Conservation (phyloP, 2,329 filamentous ascomycete genomes). For the Neurospora sp. region DNA sequence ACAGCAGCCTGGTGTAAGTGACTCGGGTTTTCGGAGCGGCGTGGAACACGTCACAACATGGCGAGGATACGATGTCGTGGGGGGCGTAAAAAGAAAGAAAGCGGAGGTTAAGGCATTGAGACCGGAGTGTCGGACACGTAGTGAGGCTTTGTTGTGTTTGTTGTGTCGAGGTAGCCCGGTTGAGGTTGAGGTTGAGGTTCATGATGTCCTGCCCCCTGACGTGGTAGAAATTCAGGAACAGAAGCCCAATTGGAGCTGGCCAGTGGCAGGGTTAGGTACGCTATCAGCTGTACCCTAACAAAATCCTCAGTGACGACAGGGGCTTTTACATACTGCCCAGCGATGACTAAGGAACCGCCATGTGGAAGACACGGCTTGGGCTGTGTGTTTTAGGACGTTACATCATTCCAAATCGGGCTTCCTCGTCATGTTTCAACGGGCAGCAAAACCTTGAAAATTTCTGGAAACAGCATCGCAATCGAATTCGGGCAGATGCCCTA, state of each 20-base stretch:
- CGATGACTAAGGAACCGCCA: constrained; percentile 3
- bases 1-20: neutral
- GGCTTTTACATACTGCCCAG: neutral
- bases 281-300: neutral
- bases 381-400: neutral
- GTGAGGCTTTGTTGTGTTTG: neutral
- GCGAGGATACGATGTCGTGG: neutral
- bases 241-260: neutral
- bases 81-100: neutral
- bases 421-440: neutral
- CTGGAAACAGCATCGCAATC: neutral
- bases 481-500: neutral
- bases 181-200: neutral
- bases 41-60: neutral
- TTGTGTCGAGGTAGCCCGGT: neutral
- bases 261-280: neutral
- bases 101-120: neutral
- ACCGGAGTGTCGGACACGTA: neutral
- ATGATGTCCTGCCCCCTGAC: neutral
- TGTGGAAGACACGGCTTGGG: constrained; percentile 5
- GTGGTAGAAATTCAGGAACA: neutral
- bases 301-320: neutral
- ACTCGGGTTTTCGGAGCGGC: neutral
- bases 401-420: neutral
- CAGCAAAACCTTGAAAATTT: neutral